A percentile compares a stretch with the other conserved stretches of the same genome.
Evolutionary conservation across 495 filamentous ascomycete genomes (phyloP).

Genomic region (Neurospora tetraspora): DNA sequence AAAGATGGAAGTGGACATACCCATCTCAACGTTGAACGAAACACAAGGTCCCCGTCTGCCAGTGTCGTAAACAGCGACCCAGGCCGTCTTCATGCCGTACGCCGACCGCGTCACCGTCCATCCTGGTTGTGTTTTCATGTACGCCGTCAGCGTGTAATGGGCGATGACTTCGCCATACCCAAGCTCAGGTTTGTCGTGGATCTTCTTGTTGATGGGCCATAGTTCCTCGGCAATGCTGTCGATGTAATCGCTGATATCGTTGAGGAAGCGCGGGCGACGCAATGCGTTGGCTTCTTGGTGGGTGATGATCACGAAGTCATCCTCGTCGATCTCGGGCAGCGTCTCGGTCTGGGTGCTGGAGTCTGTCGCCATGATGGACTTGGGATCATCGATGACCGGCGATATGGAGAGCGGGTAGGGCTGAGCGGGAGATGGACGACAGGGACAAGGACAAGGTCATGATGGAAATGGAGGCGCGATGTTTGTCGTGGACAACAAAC

Average conservation of each 20-base stretch:
- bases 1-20: conserved; percentile 10
- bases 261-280: conserved; percentile 10
- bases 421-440: neutral
- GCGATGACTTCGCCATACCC: conserved; percentile 48
- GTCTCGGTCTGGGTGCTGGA: neutral
- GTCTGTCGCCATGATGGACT: neutral
- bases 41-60: conserved; percentile 40
- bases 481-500: neutral
- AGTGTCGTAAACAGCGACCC: conserved; percentile 43
- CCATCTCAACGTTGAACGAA: conserved; percentile 51
- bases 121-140: conserved; percentile 39
- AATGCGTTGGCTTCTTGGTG: conserved; percentile 11
- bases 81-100: conserved; percentile 46
- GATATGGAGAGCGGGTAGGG: neutral
- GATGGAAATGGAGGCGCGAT: neutral
- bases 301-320: conserved; percentile 3
- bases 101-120: conserved; percentile 47
- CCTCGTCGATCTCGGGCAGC: neutral
- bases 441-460: neutral
- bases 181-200: conserved; percentile 53
- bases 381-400: neutral
- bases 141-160: conserved; percentile 46
- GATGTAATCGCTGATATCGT: conserved; percentile 28
- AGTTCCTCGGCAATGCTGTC: conserved; percentile 25
- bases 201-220: conserved; percentile 38